These are phyloP conservation scores for Austroboletus niveus DNA, from an alignment of 1,284 basidiomycete genomes.

Conservation along the genomic window DNA sequence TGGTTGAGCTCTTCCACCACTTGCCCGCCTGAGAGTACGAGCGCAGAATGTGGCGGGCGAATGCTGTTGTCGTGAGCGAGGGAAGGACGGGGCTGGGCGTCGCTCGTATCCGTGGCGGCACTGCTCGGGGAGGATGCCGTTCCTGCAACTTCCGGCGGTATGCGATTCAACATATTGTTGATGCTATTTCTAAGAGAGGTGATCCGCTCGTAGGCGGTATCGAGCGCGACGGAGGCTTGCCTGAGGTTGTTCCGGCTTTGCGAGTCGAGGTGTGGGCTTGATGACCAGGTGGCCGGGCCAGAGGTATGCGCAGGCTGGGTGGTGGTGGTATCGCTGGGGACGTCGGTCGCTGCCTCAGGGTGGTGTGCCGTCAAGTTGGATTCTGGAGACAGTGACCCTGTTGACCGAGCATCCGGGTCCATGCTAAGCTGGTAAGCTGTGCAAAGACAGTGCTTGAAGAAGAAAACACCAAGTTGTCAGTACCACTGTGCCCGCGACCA, in stretches of 20 bases:
- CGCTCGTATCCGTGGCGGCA: conserved; percentile 2
- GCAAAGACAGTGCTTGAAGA: conserved; percentile 1
- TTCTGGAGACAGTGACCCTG: conserved; percentile 13
- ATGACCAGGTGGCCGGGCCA: conserved; percentile 12
- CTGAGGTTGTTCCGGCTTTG: conserved; percentile 39
- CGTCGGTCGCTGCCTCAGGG: conserved; percentile 4
- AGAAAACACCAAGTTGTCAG: too few species aligned
- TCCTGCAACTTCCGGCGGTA: conserved; percentile 21
- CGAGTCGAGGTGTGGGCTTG: conserved; percentile 14
- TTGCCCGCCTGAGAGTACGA: conserved; percentile 32
- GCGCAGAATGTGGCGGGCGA: conserved; percentile 34
- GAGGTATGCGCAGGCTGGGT: conserved; percentile 5
- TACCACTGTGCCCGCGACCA: too few species aligned
- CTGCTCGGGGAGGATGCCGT: conserved; percentile 3
- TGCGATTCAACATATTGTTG: conserved; percentile 38
- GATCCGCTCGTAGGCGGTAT: conserved; percentile 50
- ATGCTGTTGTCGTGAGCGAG: conserved; percentile 23
- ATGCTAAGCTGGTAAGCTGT: conserved; percentile 14
- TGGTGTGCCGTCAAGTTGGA: conserved; percentile 12
- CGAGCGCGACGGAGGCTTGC: conserved; percentile 47
- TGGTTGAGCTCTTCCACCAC: conserved; percentile 27
- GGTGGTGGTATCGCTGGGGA: too few species aligned
- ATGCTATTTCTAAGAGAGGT: conserved; percentile 48
- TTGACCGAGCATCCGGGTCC: conserved; percentile 18
- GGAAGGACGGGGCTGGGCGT: conserved; percentile 11